phyloP scores from a whole-genome alignment of 2,329 filamentous ascomycete species.

The Ilyonectria robusta region DNA sequence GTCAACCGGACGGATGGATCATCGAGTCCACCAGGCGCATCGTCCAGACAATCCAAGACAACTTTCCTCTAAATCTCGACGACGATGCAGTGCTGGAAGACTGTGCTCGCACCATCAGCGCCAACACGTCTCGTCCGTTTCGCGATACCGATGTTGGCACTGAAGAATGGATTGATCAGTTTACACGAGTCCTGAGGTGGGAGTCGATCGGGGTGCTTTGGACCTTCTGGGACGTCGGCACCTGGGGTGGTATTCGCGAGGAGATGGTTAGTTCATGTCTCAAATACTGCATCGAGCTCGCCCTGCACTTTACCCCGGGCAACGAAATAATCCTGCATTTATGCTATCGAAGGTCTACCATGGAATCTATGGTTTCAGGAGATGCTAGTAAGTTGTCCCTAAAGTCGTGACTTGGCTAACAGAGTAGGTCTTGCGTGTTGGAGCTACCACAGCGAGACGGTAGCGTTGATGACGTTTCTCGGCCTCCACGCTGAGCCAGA shows the following conservation, averaged over 20 bases:
- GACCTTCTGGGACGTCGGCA: conserved; percentile 38
- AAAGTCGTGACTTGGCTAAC: conserved; percentile 4
- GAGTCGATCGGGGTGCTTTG: conserved; percentile 59
- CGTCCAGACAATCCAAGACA: conserved; percentile 50
- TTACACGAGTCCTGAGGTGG: conserved; percentile 58
- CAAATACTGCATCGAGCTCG: conserved; percentile 53
- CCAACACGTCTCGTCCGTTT: conserved; percentile 55
- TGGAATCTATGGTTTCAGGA: conserved; percentile 56
- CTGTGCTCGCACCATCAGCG: conserved; percentile 53
- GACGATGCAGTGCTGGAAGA: conserved; percentile 52
- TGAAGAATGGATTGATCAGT: conserved; percentile 56
- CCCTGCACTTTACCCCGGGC: conserved; percentile 43
- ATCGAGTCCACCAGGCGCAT: conserved; percentile 47
- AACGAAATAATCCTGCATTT: conserved; percentile 59
- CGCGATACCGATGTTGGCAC: conserved; percentile 53
- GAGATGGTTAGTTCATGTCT: conserved; percentile 32
- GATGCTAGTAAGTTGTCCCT: conserved; percentile 54
- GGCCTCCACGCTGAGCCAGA: conserved; percentile 51
- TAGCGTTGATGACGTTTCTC: conserved; percentile 55
- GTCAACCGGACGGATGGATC: conserved; percentile 52
- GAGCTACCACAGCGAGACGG: conserved; percentile 55
- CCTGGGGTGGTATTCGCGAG: conserved; percentile 2
- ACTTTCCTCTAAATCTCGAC: conserved; percentile 49
- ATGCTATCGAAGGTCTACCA: conserved; percentile 50
- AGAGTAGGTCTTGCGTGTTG: conserved; percentile 53